phyloP scores from a whole-genome alignment of 2,329 filamentous ascomycete genomes.

The Dryadomyces sulphureus region DNA sequence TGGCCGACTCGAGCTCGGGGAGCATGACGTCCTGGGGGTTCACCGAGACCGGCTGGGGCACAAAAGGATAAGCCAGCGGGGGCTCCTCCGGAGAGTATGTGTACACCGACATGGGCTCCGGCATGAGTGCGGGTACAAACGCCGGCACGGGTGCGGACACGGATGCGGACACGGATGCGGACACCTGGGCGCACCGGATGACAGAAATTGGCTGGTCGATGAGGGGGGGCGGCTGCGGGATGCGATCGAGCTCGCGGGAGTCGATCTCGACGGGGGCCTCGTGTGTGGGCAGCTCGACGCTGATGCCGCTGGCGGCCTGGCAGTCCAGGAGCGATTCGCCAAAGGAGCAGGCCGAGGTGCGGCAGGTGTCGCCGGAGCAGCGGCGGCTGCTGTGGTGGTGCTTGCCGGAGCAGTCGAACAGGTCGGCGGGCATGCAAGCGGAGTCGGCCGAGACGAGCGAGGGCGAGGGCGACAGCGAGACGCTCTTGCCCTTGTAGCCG shows the following conservation, averaged over 20 bases:
- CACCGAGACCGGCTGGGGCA: slow-evolving; percentile 11
- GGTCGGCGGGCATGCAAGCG: background rate
- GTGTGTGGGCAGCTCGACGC: slow-evolving; percentile 27
- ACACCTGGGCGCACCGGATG: no score
- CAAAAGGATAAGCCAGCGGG: no score
- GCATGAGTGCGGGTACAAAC: no score
- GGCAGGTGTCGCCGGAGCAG: background rate
- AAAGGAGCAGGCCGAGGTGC: background rate
- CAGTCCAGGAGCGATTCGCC: slow-evolving; percentile 30
- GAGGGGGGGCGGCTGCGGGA: background rate
- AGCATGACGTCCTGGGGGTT: slow-evolving; percentile 17
- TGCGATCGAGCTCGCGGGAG: slow-evolving; percentile 24
- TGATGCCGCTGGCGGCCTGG: slow-evolving; percentile 18
- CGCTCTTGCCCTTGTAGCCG: slow-evolving; percentile 25
- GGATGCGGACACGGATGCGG: no score
- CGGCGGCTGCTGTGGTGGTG: background rate
- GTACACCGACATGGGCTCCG: background rate
- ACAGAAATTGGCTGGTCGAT: no score
- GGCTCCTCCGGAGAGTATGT: no score
- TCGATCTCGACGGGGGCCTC: slow-evolving; percentile 37
- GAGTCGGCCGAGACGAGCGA: background rate
- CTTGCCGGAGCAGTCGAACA: slow-evolving; percentile 1
- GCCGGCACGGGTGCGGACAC: no score
- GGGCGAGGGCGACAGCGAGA: background rate
- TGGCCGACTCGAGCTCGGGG: slow-evolving; percentile 18